A percentile compares a stretch with the other conserved stretches of the same genome.
phyloP scores from a whole-genome alignment of 306 rosid species.

The Quercus glauca region DNA sequence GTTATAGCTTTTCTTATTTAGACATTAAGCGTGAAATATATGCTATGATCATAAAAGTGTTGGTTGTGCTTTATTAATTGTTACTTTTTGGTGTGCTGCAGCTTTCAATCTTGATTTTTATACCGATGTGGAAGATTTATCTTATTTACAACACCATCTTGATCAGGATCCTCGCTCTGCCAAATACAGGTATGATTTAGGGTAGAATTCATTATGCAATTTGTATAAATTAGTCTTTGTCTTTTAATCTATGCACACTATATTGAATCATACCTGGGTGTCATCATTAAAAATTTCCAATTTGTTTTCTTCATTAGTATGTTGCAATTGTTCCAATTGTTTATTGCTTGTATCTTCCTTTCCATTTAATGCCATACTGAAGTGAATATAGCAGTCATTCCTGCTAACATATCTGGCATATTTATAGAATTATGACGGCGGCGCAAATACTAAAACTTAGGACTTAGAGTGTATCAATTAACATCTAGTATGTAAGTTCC shows the following conservation, averaged over 20 bases:
- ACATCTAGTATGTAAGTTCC: not conserved
- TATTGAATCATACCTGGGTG: constrained; percentile 1
- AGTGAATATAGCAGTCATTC: not conserved
- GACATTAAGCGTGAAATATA: constrained; percentile 1
- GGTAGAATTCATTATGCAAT: not conserved
- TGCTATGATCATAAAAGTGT: not conserved
- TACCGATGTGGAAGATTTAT: constrained; percentile 89
- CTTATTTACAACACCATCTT: constrained; percentile 72
- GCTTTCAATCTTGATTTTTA: constrained; percentile 92
- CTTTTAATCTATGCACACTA: constrained; percentile 8
- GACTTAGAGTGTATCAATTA: not conserved
- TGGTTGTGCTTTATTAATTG: constrained; percentile 20
- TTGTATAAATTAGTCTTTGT: constrained; percentile 13
- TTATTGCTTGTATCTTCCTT: not conserved
- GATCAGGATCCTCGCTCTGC: constrained; percentile 84
- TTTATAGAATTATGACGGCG: too few species aligned
- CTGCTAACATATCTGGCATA: not conserved
- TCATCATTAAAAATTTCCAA: not conserved
- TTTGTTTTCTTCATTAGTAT: constrained; percentile 12
- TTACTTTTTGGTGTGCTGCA: constrained; percentile 34
- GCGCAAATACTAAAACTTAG: not conserved
- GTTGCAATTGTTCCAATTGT: constrained; percentile 6
- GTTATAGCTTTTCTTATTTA: constrained; percentile 18
- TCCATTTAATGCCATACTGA: not conserved
- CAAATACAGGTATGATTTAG: constrained; percentile 68